Evolutionary conservation across 2,329 filamentous ascomycete genomes (phyloP), one percentile per base, ranked within the genome.

Genomic region (Paecilomyces sp.): DNA sequence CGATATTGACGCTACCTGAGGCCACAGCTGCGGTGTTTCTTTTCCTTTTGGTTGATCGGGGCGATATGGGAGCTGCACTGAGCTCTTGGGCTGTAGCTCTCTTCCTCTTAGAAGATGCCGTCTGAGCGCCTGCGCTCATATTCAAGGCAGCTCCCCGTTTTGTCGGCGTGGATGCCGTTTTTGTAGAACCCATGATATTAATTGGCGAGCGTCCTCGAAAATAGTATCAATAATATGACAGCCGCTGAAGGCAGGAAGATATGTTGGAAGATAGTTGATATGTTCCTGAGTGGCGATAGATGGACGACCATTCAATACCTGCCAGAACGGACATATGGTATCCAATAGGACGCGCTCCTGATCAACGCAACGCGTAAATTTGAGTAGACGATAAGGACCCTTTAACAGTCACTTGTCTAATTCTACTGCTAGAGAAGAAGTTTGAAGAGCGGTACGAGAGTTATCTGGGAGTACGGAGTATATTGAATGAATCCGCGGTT

Each of bases 21-120:
- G 58, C n/a, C 5, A 55, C 55, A 8, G 24, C 18, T 11, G 24
- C 8, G 53, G 31, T 30, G n/a, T 13, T 50, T 51, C 60, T 60
- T 53, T 66, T 66, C 59, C 64, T 63, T 56, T 65, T 68, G 13
- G 58, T 25, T 11, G 12, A 57, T 12, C 15, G 53, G 9, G 41
- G 41, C 6, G 41, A 47, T 47, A 34, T 51, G 13, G 57, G 4
- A n/a, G 25, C 22, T 15, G 25, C 31, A 34, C 28, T 36, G 8
- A 24, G 24, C 11, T 53, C 51, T 22, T 25, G 24, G 5, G 12
- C 22, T 25, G 51, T 22, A 53, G 51, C 51, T 53, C 51, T 25
- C 51, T 53, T 53, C 22, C 50, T 53, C 50, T 53, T 53, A 7
- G 11, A 5, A 9, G 41, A 47, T 9, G 41, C 41, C 15, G n/a